A percentile compares a stretch with the other conserved stretches of the same genome.
These are phyloP conservation scores for Suhomyces pyralidae DNA, from an alignment of 805 yeast species.

Conservation along the genomic window DNA sequence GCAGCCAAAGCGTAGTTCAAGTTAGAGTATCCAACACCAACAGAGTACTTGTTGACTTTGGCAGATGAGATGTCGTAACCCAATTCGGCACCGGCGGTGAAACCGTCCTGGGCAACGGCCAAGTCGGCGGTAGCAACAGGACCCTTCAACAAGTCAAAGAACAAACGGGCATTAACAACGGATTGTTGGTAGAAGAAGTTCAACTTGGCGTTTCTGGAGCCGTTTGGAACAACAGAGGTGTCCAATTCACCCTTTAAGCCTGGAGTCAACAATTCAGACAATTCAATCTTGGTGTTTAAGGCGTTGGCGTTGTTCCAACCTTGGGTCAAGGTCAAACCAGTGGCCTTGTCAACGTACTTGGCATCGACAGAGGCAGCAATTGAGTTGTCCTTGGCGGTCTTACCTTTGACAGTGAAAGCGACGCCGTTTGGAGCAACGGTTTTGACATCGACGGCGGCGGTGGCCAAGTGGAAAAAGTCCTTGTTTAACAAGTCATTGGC, in stretches of 20 bases:
- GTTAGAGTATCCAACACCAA: slow-evolving; percentile 90
- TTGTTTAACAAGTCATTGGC: slow-evolving; percentile 84
- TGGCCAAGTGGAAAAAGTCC: slow-evolving; percentile 91
- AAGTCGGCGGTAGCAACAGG: slow-evolving; percentile 94
- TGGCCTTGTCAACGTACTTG: slow-evolving; percentile 86
- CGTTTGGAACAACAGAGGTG: slow-evolving; percentile 82
- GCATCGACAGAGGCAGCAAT: slow-evolving; percentile 88
- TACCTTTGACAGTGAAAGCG: slow-evolving; percentile 90
- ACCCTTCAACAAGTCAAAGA: slow-evolving; percentile 92
- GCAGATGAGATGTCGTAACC: slow-evolving; percentile 95
- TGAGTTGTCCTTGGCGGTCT: slow-evolving; percentile 74
- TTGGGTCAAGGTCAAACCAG: slow-evolving; percentile 92
- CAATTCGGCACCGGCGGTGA: slow-evolving; percentile 95
- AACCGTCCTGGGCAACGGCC: slow-evolving; percentile 92
- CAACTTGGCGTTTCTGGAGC: slow-evolving; percentile 81
- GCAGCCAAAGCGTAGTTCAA: slow-evolving; percentile 84
- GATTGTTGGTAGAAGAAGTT: slow-evolving; percentile 91
- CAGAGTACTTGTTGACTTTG: slow-evolving; percentile 88
- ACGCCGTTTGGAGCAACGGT: slow-evolving; percentile 97
- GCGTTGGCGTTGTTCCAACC: slow-evolving; percentile 96
- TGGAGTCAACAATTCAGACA: slow-evolving; percentile 87
- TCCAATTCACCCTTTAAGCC: slow-evolving; percentile 92
- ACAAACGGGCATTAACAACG: slow-evolving; percentile 88
- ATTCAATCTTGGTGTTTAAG: slow-evolving; percentile 88
- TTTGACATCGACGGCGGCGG: slow-evolving; percentile 85